Evolutionary conservation across 2,329 filamentous ascomycete species (phyloP), one percentile per base, ranked within the genome.

Genomic region (Arthrobotrys iridis): DNA sequence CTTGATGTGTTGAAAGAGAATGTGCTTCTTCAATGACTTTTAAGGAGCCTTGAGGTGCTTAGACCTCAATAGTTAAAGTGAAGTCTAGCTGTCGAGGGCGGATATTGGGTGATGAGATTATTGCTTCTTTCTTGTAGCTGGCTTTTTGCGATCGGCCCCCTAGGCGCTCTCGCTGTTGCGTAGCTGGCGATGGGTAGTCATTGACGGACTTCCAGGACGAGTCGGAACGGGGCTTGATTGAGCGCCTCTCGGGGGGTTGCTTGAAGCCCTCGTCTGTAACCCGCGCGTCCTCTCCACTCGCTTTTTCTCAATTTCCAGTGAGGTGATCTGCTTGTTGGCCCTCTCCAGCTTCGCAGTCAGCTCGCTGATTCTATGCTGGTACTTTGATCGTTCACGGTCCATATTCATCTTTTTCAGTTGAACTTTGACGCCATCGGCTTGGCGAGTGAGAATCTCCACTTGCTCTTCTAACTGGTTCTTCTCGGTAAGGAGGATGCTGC

Each of bases 191-290:
- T 66, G 52, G 43, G 22, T 64, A 3, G 46, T 43, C 10, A 20
- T 28, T 1, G 60, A 46, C 13, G 71, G 71, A 40, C 71, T 75
- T 2, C 35, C 57, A 8, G 71, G 58, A 8, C 71, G 71, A 43
- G 71, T 75, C 7, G 71, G 71, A 28, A 59, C 71, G 2, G 71
- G 71, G 28, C 71, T 75, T 8, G 71, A 75, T 26, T 75, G 71
- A n/a, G 37, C 46, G 7, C 22, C 62, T 22, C 63, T 30, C 20
- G 71, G 71, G 2, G 71, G 71, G 37, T 68, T 75, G 33, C 71
- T 75, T 18, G 62, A 68, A 10, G 63, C 18, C 22, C 71, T 48
- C 26, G 71, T 75, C 15, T 57, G 57, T 1, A 75, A 33, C 3
- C 71, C 71, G 22, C 71, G 46, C 8, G 62, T 58, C 40, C 63